A percentile compares a stretch with the other conserved stretches of the same genome.
These are phyloP conservation scores for Phytophthora capsici DNA, from an alignment of 352 stramenopile species.

Conservation along the genomic window DNA sequence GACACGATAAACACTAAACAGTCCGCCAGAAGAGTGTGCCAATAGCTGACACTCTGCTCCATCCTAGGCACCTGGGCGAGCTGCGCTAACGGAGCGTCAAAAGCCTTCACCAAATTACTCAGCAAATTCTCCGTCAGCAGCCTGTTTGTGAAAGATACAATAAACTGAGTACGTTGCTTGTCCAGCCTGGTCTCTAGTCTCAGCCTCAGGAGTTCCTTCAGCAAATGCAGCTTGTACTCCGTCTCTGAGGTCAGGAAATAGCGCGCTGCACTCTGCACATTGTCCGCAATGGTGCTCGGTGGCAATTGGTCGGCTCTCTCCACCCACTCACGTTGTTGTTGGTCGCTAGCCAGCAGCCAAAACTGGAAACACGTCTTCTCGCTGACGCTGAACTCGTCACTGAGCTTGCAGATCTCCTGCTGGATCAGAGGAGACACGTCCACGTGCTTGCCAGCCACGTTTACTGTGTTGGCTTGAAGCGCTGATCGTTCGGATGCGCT, in stretches of 20 bases:
- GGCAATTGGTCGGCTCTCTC: constrained; percentile 75
- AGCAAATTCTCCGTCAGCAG: constrained; percentile 59
- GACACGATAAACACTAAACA: constrained; percentile 68
- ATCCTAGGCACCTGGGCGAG: constrained; percentile 65
- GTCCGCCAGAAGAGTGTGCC: constrained; percentile 77
- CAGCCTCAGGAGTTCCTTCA: constrained; percentile 78
- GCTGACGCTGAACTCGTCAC: constrained; percentile 74
- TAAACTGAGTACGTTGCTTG: constrained; percentile 65
- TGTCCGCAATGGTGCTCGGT: constrained; percentile 46
- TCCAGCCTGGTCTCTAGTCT: constrained; percentile 65
- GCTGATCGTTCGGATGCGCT: constrained; percentile 59
- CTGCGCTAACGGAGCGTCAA: constrained; percentile 57
- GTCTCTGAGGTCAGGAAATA: constrained; percentile 82
- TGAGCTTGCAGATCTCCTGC: constrained; percentile 81
- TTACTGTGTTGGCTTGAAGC: constrained; percentile 67
- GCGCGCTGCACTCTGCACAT: constrained; percentile 70
- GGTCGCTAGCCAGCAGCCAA: constrained; percentile 82
- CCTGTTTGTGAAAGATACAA: constrained; percentile 75
- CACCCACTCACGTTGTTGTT: constrained; percentile 68
- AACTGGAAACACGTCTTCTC: constrained; percentile 75
- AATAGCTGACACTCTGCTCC: constrained; percentile 76
- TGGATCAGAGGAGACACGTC: constrained; percentile 83
- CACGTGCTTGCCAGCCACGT: constrained; percentile 67
- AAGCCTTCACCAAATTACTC: constrained; percentile 52
- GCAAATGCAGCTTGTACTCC: constrained; percentile 75